Base-by-base conservation (phyloP, 805 yeast genomes). In the Myxozyma mucilagina region DNA sequence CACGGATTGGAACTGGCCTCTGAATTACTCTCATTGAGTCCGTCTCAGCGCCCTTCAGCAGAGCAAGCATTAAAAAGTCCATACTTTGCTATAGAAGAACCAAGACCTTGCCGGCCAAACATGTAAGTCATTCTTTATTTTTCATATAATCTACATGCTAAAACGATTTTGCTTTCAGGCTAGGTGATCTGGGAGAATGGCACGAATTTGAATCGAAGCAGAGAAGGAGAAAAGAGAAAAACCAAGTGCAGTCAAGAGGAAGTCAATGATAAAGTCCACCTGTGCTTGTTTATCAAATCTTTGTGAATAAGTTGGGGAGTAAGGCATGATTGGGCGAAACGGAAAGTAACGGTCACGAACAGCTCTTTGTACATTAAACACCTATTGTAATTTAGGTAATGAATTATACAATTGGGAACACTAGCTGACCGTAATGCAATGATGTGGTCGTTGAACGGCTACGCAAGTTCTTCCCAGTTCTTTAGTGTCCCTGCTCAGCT, bases 161-260 rank as follows among this genome's bases (percentile, higher is more conserved):
- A 38, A n/a, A 5, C 11, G 16, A 16, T 29, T 9, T n/a, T 38
- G 16, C 18, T 41, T 41, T 14, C 18, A 61, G 67, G 47, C 78
- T 87, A 65, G 76, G 79, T 34, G 78, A 79, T n/a, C 74, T 85
- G 34, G 96, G 94, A 2, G 98, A 96, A 73, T 93, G 97, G 94
- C 99, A 93, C 72, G 99, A 93, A 71, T 93, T 87, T 73, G 99
- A 93, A 70, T 94, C 97, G 1, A 91, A 93, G 73, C 87, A 85
- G 75, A 82, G 87, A 68, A 76, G 87, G 60, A 60, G 74, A 47
- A 69, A 69, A 47, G 66, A 55, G 42, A 58, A 56, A 45, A 47
- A 49, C 16, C 49, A 61, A 47, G 49, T 35, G 36, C 47, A 49
- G 48, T 55, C 32, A 36, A 13, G 18, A 20, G 11, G 10, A 5